phyloP scores from a whole-genome alignment of 1,284 basidiomycete genomes.

The Ceratobasidium sp. region DNA sequence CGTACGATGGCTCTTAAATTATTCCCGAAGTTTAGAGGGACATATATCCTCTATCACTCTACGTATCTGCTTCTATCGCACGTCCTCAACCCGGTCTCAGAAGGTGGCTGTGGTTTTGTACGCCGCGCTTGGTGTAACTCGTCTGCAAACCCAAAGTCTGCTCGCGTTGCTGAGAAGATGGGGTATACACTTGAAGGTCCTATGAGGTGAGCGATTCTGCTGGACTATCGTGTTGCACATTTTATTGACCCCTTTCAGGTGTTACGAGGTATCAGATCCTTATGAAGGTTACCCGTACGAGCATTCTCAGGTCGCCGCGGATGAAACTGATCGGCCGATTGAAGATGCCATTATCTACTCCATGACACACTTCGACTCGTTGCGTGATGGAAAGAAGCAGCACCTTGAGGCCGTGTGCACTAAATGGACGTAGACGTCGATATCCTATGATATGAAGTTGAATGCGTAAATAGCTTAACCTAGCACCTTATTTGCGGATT shows the following conservation, averaged over 20 bases:
- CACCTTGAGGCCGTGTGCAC: constrained; percentile 1
- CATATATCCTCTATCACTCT: neutral
- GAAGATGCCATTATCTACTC: neutral
- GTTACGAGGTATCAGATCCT: constrained; percentile 2
- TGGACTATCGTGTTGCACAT: neutral
- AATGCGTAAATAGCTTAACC: no score
- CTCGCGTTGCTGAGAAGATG: constrained; percentile 11
- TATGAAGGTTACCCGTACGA: constrained; percentile 1
- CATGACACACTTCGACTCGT: constrained; percentile 12
- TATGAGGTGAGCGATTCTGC: neutral
- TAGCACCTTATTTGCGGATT: no score
- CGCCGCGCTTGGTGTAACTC: constrained; percentile 8
- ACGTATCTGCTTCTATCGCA: constrained; percentile 4
- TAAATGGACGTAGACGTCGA: neutral
- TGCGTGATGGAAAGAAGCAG: constrained; percentile 5
- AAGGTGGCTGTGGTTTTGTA: constrained; percentile 5
- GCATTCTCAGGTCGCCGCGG: neutral
- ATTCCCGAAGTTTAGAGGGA: neutral
- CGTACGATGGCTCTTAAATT: neutral
- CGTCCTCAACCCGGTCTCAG: constrained; percentile 13
- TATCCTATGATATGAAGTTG: neutral
- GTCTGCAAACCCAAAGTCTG: neutral
- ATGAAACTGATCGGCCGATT: neutral
- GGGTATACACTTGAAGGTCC: constrained; percentile 7
- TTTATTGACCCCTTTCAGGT: neutral